These are phyloP conservation scores for Suhomyces atakaporum DNA, from an alignment of 1,139 yeast species.

Conservation along the genomic window DNA sequence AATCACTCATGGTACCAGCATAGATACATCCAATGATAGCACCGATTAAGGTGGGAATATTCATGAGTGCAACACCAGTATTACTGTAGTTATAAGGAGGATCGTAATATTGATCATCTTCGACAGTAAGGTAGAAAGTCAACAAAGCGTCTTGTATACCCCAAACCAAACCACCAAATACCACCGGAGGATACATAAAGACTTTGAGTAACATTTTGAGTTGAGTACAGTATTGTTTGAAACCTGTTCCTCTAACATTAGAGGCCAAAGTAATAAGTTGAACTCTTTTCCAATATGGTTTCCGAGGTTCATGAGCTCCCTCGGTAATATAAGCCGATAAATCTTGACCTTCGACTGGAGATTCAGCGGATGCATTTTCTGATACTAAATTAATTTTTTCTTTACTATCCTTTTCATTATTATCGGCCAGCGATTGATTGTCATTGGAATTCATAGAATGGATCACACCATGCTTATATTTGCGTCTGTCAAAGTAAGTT, in stretches of 20 bases:
- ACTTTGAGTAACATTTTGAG: conserved; percentile 31
- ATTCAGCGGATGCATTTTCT: neutral
- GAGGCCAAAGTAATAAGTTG: conserved; percentile 27
- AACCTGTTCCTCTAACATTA: conserved; percentile 24
- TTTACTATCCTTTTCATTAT: conserved; percentile 1
- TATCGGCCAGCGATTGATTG: conserved; percentile 3
- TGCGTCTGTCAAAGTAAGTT: conserved; percentile 26
- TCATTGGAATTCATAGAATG: conserved; percentile 2
- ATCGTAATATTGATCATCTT: conserved; percentile 34
- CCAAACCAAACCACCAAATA: conserved; percentile 39
- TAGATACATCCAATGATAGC: conserved; percentile 41
- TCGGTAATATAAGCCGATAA: conserved; percentile 5
- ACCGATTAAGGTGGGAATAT: conserved; percentile 41
- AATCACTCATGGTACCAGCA: conserved; percentile 41
- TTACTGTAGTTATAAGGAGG: conserved; percentile 35
- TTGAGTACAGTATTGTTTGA: conserved; percentile 30
- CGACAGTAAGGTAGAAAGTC: conserved; percentile 41
- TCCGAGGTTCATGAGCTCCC: conserved; percentile 28
- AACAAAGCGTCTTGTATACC: conserved; percentile 42
- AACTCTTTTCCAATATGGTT: conserved; percentile 24
- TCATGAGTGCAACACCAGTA: conserved; percentile 38
- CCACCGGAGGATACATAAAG: conserved; percentile 37
- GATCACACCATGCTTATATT: conserved; percentile 10
- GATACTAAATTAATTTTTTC: neutral
- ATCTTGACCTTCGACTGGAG: conserved; percentile 1